phyloP scores from a whole-genome alignment of 2,329 filamentous ascomycete species.

The Botrytis cinerea region DNA sequence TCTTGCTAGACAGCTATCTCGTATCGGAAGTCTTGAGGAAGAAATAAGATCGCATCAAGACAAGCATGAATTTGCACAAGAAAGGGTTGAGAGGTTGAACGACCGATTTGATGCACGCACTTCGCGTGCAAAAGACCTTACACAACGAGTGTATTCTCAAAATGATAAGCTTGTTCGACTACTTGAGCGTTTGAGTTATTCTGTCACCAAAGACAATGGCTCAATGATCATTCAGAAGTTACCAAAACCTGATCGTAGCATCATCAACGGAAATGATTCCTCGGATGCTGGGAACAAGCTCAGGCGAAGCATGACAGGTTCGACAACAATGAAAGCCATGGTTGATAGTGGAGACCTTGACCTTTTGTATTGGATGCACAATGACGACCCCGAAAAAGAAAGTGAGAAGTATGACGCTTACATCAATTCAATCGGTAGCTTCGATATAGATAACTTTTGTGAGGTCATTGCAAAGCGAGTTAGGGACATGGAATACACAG shows the following conservation, averaged over 20 bases:
- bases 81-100: constrained; percentile 52
- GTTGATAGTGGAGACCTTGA: constrained; percentile 68
- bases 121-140: constrained; percentile 76
- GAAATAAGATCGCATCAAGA: constrained; percentile 70
- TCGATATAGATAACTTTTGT: constrained; percentile 81
- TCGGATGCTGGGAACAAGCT: constrained; percentile 57
- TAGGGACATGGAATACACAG: constrained; percentile 90
- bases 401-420: constrained; percentile 73
- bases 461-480: constrained; percentile 86
- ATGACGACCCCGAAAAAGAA: constrained; percentile 65
- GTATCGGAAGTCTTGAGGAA: constrained; percentile 73
- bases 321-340: constrained; percentile 54
- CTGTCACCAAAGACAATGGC: constrained; percentile 71
- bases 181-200: constrained; percentile 84
- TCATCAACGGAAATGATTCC: constrained; percentile 60
- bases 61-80: constrained; percentile 58
- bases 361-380: constrained; percentile 80
- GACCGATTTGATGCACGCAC: constrained; percentile 69
- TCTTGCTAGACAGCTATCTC: constrained; percentile 73
- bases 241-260: constrained; percentile 60
- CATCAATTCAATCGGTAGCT: constrained; percentile 70
- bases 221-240: constrained; percentile 75
- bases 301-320: constrained; percentile 53
- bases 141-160: constrained; percentile 77
- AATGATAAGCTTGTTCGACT: constrained; percentile 82